These are phyloP conservation scores for Linum lewisii DNA, from an alignment of 345 rosid species.

Conservation along the genomic window DNA sequence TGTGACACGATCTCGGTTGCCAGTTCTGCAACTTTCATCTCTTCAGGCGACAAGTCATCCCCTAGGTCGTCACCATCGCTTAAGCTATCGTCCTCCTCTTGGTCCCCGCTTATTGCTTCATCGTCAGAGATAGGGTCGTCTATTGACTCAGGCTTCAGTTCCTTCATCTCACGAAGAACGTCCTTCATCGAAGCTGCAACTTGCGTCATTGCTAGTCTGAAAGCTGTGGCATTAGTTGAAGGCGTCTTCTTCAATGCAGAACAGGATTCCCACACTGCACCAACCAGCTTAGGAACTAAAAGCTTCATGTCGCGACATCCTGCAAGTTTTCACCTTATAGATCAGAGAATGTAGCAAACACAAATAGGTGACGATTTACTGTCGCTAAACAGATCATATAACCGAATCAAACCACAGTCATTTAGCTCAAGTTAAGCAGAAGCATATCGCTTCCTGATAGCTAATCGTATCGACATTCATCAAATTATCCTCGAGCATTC, in stretches of 20 bases:
- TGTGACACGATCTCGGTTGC: conserved; percentile 48
- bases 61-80: conserved; percentile 54
- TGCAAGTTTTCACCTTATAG: conserved; percentile 16
- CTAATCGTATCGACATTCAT: too few species aligned
- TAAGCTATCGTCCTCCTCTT: conserved; percentile 16
- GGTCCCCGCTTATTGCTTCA: conserved; percentile 16
- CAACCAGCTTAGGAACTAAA: conserved; percentile 49
- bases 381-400: neutral
- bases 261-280: conserved; percentile 87
- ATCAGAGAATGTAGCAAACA: conserved; percentile 1
- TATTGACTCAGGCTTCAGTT: conserved; percentile 56
- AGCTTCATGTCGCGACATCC: conserved; percentile 40
- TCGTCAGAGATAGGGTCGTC: conserved; percentile 19
- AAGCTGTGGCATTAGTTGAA: conserved; percentile 55
- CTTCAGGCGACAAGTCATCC: conserved; percentile 64
- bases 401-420: too few species aligned
- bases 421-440: too few species aligned
- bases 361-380: neutral
- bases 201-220: conserved; percentile 74
- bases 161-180: conserved; percentile 92
- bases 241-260: conserved; percentile 74
- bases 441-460: too few species aligned
- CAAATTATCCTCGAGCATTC: too few species aligned
- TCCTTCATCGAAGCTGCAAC: conserved; percentile 83
- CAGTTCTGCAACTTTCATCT: conserved; percentile 65